These are phyloP conservation scores for Lathyrus oleraceus DNA, from an alignment of 306 rosid genomes.

Conservation along the genomic window DNA sequence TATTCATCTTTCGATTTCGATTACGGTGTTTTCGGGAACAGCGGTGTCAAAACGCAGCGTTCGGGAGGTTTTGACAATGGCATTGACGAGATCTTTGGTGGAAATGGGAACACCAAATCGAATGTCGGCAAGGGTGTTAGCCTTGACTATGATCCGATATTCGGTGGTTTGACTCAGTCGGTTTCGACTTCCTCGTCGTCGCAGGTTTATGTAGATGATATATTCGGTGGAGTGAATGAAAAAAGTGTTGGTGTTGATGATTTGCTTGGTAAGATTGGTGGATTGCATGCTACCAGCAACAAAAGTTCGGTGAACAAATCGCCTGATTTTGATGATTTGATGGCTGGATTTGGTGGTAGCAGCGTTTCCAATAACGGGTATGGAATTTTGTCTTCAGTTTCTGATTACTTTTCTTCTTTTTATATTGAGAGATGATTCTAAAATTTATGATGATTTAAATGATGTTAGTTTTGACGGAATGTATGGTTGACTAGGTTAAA, in stretches of 20 bases:
- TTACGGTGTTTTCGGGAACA: constrained; percentile 21
- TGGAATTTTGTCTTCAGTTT: background rate
- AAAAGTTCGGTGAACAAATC: constrained; percentile 28
- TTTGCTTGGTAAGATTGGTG: constrained; percentile 53
- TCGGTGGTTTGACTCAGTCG: constrained; percentile 49
- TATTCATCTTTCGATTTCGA: constrained; percentile 38
- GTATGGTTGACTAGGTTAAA: background rate
- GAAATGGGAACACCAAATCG: constrained; percentile 34
- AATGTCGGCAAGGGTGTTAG: constrained; percentile 30
- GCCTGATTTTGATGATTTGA: constrained; percentile 60
- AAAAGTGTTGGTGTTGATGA: constrained; percentile 54
- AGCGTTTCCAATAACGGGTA: constrained; percentile 58
- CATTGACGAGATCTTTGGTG: constrained; percentile 54
- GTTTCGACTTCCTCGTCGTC: constrained; percentile 37
- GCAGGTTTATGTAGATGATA: constrained; percentile 50
- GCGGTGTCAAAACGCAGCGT: constrained; percentile 31
- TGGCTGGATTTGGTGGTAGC: constrained; percentile 73
- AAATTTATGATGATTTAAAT: background rate
- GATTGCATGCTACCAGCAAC: constrained; percentile 33
- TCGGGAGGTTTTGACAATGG: constrained; percentile 45
- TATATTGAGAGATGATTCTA: background rate
- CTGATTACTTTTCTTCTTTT: background rate
- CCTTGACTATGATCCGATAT: constrained; percentile 60
- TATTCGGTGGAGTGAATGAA: constrained; percentile 65
- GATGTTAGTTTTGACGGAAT: background rate